A percentile compares a stretch with the other conserved stretches of the same genome.
Evolutionary conservation across 805 yeast species (phyloP).

Genomic region (Candida wancherniae): DNA sequence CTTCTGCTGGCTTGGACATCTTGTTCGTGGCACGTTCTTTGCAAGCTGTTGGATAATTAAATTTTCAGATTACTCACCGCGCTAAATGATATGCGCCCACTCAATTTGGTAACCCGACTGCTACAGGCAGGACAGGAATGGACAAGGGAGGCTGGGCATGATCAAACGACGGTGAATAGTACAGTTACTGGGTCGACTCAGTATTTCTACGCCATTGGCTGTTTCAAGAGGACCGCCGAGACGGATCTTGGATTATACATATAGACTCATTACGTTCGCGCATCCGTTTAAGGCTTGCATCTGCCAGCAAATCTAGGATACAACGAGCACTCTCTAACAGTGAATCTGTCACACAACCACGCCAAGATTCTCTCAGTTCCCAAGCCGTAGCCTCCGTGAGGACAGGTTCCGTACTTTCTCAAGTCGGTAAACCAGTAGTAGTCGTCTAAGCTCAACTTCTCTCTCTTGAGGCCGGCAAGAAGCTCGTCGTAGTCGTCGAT

Average conservation of each 20-base stretch:
- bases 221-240: too few species aligned
- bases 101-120: too few species aligned
- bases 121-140: too few species aligned
- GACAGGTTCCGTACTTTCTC: slow-evolving; percentile 95
- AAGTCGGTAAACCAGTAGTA: slow-evolving; percentile 97
- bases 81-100: too few species aligned
- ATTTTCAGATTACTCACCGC: slow-evolving; percentile 21
- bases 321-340: slow-evolving; percentile 96
- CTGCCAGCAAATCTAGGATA: slow-evolving; percentile 98
- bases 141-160: too few species aligned
- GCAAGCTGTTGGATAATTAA: not conserved
- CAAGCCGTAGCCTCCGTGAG: slow-evolving; percentile 98
- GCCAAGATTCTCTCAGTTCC: slow-evolving; percentile 98
- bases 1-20: slow-evolving; percentile 49
- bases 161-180: too few species aligned
- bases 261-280: too few species aligned
- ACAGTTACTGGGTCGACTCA: too few species aligned
- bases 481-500: slow-evolving; percentile 77
- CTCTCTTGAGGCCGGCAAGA: slow-evolving; percentile 88
- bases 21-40: slow-evolving; percentile 1
- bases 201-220: too few species aligned
- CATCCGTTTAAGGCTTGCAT: slow-evolving; percentile 90
- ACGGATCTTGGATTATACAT: too few species aligned
- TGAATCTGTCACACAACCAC: slow-evolving; percentile 96
- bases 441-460: slow-evolving; percentile 71